phyloP scores from a whole-genome alignment of 2,329 filamentous ascomycete genomes.

The Epichloe brachyelytri region DNA sequence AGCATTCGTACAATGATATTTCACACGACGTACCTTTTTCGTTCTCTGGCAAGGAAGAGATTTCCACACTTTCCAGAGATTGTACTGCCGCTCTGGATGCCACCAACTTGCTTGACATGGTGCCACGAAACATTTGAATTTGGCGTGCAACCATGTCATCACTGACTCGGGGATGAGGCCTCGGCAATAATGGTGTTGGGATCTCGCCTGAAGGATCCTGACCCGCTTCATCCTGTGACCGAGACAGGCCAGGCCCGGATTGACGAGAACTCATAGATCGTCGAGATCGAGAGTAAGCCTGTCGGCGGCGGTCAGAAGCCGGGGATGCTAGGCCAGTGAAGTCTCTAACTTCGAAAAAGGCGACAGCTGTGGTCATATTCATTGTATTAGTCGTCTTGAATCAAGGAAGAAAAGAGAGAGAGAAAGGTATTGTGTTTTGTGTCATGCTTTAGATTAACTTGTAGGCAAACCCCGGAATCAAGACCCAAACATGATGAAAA shows the following conservation, averaged over 20 bases:
- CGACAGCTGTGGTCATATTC: background rate
- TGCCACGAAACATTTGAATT: slow-evolving; percentile 34
- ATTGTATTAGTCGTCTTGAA: background rate
- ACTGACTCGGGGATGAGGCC: slow-evolving; percentile 4
- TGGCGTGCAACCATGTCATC: slow-evolving; percentile 25
- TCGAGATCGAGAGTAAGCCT: slow-evolving; percentile 14
- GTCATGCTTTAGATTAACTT: too few relatives aligned
- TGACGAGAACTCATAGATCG: slow-evolving; percentile 14
- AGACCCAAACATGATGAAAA: too few relatives aligned
- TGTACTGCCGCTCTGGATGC: slow-evolving; percentile 34
- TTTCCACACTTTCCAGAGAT: slow-evolving; percentile 32
- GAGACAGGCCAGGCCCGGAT: slow-evolving; percentile 11
- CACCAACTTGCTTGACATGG: slow-evolving; percentile 29
- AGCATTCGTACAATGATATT: background rate
- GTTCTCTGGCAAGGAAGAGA: slow-evolving; percentile 29
- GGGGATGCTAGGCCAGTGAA: slow-evolving; percentile 8
- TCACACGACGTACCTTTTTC: slow-evolving; percentile 33
- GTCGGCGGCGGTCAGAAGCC: slow-evolving; percentile 14
- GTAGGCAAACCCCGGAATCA: too few relatives aligned
- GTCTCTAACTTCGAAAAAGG: background rate
- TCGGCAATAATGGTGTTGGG: background rate
- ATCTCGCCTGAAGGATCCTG: background rate
- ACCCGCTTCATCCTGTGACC: slow-evolving; percentile 12
- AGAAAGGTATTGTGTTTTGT: too few relatives aligned
- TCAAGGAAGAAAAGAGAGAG: too few relatives aligned